These are phyloP conservation scores for Pichia membranifaciens DNA, from an alignment of 805 yeast genomes.

Conservation along the genomic window DNA sequence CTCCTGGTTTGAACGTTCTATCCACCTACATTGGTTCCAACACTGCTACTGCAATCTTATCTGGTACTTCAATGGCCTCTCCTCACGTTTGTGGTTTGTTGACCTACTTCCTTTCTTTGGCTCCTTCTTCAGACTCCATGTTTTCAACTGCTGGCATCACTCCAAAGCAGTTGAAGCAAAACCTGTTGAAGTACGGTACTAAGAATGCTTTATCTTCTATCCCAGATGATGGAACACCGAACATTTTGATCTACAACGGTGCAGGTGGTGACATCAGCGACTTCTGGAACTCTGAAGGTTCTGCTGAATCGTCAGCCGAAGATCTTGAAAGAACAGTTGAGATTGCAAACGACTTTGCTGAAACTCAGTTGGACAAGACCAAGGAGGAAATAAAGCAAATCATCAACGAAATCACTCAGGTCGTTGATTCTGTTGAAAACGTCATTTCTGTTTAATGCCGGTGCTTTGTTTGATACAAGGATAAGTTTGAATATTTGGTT, in stretches of 20 bases:
- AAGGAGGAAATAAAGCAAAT: slow-evolving; percentile 21
- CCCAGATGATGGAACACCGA: slow-evolving; percentile 65
- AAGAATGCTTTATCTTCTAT: slow-evolving; percentile 52
- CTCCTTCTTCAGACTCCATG: slow-evolving; percentile 66
- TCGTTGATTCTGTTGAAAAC: slow-evolving; percentile 16
- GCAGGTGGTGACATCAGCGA: slow-evolving; percentile 65
- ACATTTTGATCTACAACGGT: slow-evolving; percentile 73
- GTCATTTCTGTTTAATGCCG: slow-evolving; percentile 6
- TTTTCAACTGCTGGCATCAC: slow-evolving; percentile 55
- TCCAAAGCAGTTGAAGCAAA: slow-evolving; percentile 72
- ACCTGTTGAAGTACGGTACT: slow-evolving; percentile 64
- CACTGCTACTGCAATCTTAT: slow-evolving; percentile 70
- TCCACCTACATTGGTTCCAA: slow-evolving; percentile 79
- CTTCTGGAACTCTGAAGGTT: slow-evolving; percentile 44
- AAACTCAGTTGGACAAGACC: slow-evolving; percentile 17
- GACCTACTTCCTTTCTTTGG: slow-evolving; percentile 81
- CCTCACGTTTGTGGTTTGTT: slow-evolving; percentile 93
- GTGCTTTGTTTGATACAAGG: background rate
- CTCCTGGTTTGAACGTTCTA: slow-evolving; percentile 87
- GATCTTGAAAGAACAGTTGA: slow-evolving; percentile 21
- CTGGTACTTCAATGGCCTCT: slow-evolving; percentile 98
- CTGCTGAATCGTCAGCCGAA: slow-evolving; percentile 10
- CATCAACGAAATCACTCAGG: slow-evolving; percentile 19
- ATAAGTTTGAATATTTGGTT: slow-evolving; percentile 1
- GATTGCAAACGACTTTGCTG: slow-evolving; percentile 19